Conservation (phyloP, 176 grass and related monocot species). For the Oropetium thomaeum region DNA sequence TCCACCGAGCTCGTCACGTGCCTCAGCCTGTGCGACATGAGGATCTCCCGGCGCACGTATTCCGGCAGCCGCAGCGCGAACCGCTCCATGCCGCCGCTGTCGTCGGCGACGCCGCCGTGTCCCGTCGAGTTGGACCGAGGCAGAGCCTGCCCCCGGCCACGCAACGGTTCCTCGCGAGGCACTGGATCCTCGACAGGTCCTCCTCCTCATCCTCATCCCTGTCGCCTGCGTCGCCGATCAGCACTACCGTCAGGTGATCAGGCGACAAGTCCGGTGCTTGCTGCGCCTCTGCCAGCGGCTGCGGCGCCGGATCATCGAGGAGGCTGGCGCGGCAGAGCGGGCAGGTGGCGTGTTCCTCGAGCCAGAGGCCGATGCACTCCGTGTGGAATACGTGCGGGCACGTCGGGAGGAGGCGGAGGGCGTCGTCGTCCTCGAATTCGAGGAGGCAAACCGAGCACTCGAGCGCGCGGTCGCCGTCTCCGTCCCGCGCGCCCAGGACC, state of each 20-base stretch:
- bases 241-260: neutral
- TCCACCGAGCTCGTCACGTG: conserved; percentile 47
- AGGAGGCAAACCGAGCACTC: conserved; percentile 65
- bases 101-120: neutral
- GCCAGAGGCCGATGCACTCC: conserved; percentile 61
- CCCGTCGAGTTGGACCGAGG: conserved; percentile 39
- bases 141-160: conserved; percentile 23
- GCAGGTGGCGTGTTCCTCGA: conserved; percentile 47
- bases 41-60: conserved; percentile 48
- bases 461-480: conserved; percentile 5
- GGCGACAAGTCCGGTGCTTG: neutral
- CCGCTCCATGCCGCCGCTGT: conserved; percentile 12
- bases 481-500: neutral
- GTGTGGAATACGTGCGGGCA: conserved; percentile 65
- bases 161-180: conserved; percentile 20
- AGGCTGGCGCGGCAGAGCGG: conserved; percentile 48
- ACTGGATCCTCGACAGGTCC: conserved; percentile 4
- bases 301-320: conserved; percentile 19
- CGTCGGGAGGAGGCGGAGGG: conserved; percentile 48
- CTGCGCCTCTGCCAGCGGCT: neutral
- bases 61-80: conserved; percentile 53
- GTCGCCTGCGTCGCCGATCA: neutral
- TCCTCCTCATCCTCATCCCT: conserved; percentile 15
- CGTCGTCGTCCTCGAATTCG: conserved; percentile 50
- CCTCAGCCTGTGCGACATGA: conserved; percentile 44